Evolutionary conservation across 495 filamentous ascomycete genomes (phyloP).

Genomic region (Aspergillus incahuasiensis): DNA sequence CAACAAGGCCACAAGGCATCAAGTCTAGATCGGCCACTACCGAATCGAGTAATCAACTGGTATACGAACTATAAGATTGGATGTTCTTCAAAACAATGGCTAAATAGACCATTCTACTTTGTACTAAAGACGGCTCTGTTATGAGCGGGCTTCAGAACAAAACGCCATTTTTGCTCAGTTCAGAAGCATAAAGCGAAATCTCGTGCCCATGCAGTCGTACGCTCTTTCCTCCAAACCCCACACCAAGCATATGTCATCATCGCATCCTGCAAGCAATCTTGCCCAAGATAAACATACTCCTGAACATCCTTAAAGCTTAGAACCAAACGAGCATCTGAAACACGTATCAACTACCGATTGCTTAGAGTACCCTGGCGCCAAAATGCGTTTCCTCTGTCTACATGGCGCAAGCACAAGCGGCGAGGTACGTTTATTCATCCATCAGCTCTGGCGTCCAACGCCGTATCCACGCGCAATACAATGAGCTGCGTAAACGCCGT

Average conservation of each 20-base stretch:
- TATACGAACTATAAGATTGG: not conserved
- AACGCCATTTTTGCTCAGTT: too few relatives aligned
- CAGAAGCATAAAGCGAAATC: constrained; percentile 1
- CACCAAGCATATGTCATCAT: constrained; percentile 1
- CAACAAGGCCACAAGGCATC: not conserved
- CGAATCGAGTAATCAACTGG: not conserved
- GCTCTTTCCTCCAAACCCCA: not conserved
- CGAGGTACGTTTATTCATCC: not conserved
- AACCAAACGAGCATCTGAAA: not conserved
- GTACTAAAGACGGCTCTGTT: not conserved
- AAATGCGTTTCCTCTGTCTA: constrained; percentile 5
- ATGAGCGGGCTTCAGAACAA: not conserved
- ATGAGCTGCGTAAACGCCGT: not conserved
- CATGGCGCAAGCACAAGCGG: constrained; percentile 3
- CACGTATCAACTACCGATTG: too few relatives aligned
- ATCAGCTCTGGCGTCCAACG: not conserved
- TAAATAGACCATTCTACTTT: not conserved
- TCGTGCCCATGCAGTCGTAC: not conserved
- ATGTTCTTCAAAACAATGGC: not conserved
- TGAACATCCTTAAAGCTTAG: not conserved
- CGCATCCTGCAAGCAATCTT: not conserved
- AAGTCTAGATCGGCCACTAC: not conserved
- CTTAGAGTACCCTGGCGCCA: not conserved
- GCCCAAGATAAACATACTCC: not conserved
- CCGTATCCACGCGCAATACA: not conserved